Base-by-base conservation (phyloP, 805 yeast species). In the Kuraishia cidri region DNA sequence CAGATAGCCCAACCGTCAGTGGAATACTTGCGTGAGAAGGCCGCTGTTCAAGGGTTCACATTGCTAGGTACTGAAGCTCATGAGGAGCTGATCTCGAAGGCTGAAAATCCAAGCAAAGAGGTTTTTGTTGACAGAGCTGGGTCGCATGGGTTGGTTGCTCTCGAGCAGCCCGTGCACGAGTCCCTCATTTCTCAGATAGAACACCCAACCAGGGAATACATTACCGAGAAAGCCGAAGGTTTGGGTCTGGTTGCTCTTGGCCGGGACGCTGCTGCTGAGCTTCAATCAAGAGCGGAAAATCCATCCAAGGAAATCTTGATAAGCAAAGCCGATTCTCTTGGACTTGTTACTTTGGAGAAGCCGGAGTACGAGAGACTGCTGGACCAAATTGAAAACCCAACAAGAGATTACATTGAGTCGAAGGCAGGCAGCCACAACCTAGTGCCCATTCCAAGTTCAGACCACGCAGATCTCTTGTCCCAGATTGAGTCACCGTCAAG, bases 141-240 rank as follows among this genome's bases (percentile, higher is more conserved):
- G n/a, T n/a, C n/a, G n/a, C n/a, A n/a, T 10, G 29, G 18, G 6
- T 12, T 26, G 10, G 29, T 13, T 7, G 17, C 29, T 13, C 10
- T 26, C 8, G 29, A 26, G 6, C 13, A 7, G 11, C 5, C 17
- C 10, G 19, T 7, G 17, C 16, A 26, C n/a, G 19, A 26, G 19
- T 14, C 6, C 6, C 7, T 26, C 6, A 13, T 13, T 5, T 13
- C 19, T 12, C 38, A 8, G n/a, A n/a, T n/a, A n/a, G 33, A 34
- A 10, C 29, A 37, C 10, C 45, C 45, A 15, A 14, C 36, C 18
- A 15, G 22, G n/a, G 38, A 31, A 6, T 13, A 23, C 12, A 23
- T 38, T 18, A 14, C 16, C 5, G 18, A 24, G 5, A 26, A 38
- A 18, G 36, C 35, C 10, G 18, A 24, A 13, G 10, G 10, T 3